Conservation (phyloP, 1,284 basidiomycete genomes). For the Filobasidium uniguttulatum region DNA sequence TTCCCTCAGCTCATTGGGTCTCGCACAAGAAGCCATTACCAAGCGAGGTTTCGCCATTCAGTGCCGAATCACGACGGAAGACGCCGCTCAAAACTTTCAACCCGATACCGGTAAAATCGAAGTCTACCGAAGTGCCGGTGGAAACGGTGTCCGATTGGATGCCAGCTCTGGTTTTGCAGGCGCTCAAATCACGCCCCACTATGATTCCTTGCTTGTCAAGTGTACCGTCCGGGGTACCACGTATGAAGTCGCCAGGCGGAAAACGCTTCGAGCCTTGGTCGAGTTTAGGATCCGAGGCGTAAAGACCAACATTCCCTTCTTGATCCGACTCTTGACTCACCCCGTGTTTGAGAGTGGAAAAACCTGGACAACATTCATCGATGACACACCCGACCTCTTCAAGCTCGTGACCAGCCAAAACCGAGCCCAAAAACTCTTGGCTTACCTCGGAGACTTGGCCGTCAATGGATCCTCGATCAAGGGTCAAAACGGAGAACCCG, state of each 20-base stretch:
- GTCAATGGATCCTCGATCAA: constrained; percentile 97
- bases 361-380: constrained; percentile 99
- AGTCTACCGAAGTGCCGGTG: constrained; percentile 95
- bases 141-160: constrained; percentile 95
- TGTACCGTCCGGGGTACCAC: constrained; percentile 92
- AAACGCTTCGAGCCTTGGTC: constrained; percentile 96
- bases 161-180: constrained; percentile 96
- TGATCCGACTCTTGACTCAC: constrained; percentile 96
- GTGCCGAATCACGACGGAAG: constrained; percentile 98
- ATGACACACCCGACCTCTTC: constrained; percentile 97
- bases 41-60: constrained; percentile 97
- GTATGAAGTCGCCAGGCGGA: constrained; percentile 94
- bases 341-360: constrained; percentile 89
- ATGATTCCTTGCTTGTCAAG: constrained; percentile 96
- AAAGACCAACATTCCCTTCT: constrained; percentile 99
- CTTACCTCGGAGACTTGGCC: constrained; percentile 90
- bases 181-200: constrained; percentile 99
- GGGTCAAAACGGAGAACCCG: constrained; percentile 65
- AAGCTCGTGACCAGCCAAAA: constrained; percentile 96
- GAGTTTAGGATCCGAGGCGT: constrained; percentile 99
- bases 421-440: constrained; percentile 91
- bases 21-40: constrained; percentile 92
- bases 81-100: constrained; percentile 79
- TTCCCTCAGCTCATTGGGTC: constrained; percentile 83
- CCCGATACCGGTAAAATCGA: constrained; percentile 99